Evolutionary conservation across 1,139 yeast species (phyloP), one percentile per base, ranked within the genome.

Genomic region (Suhomyces yuchorum): DNA sequence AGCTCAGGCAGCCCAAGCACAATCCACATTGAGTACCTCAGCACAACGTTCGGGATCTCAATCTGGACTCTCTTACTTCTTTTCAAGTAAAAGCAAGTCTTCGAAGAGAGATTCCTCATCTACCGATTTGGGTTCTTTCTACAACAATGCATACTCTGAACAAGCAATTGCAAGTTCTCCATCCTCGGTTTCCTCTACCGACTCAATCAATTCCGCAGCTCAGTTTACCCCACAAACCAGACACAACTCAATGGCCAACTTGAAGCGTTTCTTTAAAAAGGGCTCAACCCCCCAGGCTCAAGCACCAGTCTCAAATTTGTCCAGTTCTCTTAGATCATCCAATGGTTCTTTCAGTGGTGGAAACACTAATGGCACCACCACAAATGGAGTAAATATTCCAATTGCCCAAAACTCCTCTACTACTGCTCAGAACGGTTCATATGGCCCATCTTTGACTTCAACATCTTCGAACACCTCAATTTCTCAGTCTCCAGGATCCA

Each of bases 191-290:
- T 71, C 77, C 3, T 71, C 77, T 15, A 46, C 59, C 17, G 80
- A 75, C 12, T 70, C 77, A n/a, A 33, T 48, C 42, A 51, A 30
- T 42, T 59, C 66, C 14, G 50, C 50, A n/a, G 55, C 57, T 18
- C 47, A 49, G 15, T 51, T 56, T 36, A 43, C 52, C 36, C 70
- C 61, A n/a, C 58, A 51, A 36, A 60, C 75, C 8, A 65, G 80
- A 53, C 91, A 85, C 57, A 84, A 84, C 53, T 84, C 91, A 8
- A 86, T 85, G 90, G 86, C 87, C 30, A 90, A 86, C 54, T 67
- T 85, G 56, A 82, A 82, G 62, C 66, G 82, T 36, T 77, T 84
- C 55, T 82, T 85, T 67, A 81, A 80, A 53, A 80, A 82, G 53
- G 63, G 74, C 19, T 63, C 66, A n/a, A 55, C 66, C 7, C 62